Evolutionary conservation across 768 basidiomycete species (phyloP).

Genomic region (Rhodosporidiobolus sp.): DNA sequence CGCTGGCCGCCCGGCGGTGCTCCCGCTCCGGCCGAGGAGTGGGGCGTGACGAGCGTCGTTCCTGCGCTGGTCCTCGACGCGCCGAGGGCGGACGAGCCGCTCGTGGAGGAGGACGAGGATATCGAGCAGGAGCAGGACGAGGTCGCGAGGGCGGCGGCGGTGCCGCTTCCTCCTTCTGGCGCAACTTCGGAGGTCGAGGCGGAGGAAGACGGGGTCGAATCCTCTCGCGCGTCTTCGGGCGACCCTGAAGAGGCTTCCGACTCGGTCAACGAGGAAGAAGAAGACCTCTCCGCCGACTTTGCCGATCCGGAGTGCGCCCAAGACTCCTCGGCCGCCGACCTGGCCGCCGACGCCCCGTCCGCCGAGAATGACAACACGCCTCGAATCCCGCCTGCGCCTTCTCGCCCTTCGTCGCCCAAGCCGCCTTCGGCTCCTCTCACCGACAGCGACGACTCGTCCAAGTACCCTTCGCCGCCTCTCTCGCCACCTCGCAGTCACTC

Average conservation of each 20-base stretch:
- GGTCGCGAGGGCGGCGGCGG: not conserved
- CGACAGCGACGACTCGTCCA: too few relatives aligned
- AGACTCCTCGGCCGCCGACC: too few relatives aligned
- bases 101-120: not conserved
- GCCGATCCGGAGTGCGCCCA: not conserved
- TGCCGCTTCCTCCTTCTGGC: not conserved
- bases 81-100: not conserved
- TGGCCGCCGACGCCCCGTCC: not conserved
- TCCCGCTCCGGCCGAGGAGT: not conserved
- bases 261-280: too few relatives aligned
- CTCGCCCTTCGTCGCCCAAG: too few relatives aligned
- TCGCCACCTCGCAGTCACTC: too few relatives aligned
- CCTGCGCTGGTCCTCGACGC: not conserved
- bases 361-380: not conserved
- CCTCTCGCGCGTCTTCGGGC: too few relatives aligned
- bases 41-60: not conserved
- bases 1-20: not conserved
- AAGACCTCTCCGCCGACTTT: too few relatives aligned
- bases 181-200: not conserved
- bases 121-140: not conserved
- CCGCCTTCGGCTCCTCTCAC: too few relatives aligned
- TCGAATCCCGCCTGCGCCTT: not conserved
- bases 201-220: not conserved
- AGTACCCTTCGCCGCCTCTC: not conserved
- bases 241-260: too few relatives aligned